Conservation (phyloP, 1,139 yeast genomes). For the Magnusiomyces paraingens region DNA sequence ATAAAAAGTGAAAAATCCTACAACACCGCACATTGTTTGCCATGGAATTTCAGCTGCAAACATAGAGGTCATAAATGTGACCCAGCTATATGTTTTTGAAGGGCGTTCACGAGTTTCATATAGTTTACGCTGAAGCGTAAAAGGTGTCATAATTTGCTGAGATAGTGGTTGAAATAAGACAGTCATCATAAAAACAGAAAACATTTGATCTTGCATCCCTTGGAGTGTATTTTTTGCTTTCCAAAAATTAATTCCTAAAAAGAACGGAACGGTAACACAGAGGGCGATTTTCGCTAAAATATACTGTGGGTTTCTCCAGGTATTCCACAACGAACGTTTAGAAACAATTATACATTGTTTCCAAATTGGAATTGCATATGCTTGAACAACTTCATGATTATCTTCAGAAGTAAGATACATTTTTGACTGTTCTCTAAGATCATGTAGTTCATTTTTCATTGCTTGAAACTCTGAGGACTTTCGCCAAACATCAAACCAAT, state of each 20-base stretch:
- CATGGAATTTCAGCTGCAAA: conserved; percentile 70
- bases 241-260: conserved; percentile 71
- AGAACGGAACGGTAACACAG: conserved; percentile 45
- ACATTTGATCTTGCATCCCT: conserved; percentile 43
- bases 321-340: conserved; percentile 49
- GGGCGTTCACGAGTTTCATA: conserved; percentile 93
- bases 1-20: conserved; percentile 61
- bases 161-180: conserved; percentile 55
- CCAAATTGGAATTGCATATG: conserved; percentile 40
- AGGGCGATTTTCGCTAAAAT: conserved; percentile 60
- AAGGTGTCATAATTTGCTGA: conserved; percentile 71
- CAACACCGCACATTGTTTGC: conserved; percentile 37
- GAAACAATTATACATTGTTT: conserved; percentile 50
- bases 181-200: conserved; percentile 61
- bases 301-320: conserved; percentile 72
- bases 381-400: conserved; percentile 20
- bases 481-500: conserved; percentile 62
- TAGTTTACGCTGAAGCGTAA: conserved; percentile 63
- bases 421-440: conserved; percentile 13
- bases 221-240: conserved; percentile 53
- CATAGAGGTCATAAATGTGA: conserved; percentile 54
- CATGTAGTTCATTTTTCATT: conserved; percentile 33
- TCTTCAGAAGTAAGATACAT: too few species aligned
- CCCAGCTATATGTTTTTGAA: conserved; percentile 58
- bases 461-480: conserved; percentile 48